Evolutionary conservation across 495 filamentous ascomycete species (phyloP), one percentile per base, ranked within the genome.

Genomic region (Massariosphaeria phaeospora): DNA sequence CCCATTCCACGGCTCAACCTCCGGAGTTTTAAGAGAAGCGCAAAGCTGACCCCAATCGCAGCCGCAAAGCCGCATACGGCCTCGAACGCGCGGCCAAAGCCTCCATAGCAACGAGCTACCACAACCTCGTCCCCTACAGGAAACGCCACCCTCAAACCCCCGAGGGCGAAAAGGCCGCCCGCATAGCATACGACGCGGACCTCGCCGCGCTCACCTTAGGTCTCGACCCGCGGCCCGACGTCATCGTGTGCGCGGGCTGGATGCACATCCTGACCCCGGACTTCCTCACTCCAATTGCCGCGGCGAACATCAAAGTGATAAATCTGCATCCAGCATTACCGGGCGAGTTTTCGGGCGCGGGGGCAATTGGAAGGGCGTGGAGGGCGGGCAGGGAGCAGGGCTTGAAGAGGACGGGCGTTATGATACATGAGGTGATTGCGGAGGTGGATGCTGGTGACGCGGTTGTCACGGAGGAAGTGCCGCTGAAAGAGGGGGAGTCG

Each of bases 391-490:
- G 83, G 65, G 78, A 78, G 20, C 86, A 85, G 7, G 80, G 79
- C 67, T 79, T 91, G 31, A 78, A 85, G 62, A 81, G 77, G 67
- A 96, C 89, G 1, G 90, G 90, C 0, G 83, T 93, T n/a, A 96
- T 97, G 90, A 82, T 94, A 2, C 90, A 95, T 70, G 83, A 88
- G 65, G 88, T 95, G 39, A 86, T 95, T 59, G 78, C 75, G 33
- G 83, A 91, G 62, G 89, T 95, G 34, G 91, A 95, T 70, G 79
- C 83, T 66, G 91, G 91, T 1, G 75, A 78, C 60, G 83, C 87
- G 4, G 81, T 95, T 57, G 67, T 91, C 47, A 78, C 84, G 10
- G 68, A 74, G 57, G 84, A 90, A 73, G 81, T 95, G 40, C 76
- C 79, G 47, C 84, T 89, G 58, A 73, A 70, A 40, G 76, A 81